Evolutionary conservation across 73 alveolate species (phyloP).

Genomic region (Blepharisma japonicum): DNA sequence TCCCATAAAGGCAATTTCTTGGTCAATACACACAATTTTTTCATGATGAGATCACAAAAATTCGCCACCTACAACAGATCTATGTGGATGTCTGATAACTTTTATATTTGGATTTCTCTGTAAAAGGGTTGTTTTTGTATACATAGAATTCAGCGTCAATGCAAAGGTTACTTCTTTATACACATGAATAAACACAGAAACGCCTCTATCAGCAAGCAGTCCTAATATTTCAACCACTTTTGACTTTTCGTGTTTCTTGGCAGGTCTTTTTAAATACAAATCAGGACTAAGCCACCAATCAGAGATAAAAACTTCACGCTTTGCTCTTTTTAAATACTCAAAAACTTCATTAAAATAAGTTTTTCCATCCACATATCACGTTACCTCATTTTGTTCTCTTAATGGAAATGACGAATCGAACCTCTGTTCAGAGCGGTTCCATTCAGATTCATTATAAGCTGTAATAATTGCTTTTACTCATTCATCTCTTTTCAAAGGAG

Average conservation of each 20-base stretch:
- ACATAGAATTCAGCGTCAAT: slow-evolving; percentile 63
- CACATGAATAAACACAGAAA: slow-evolving; percentile 65
- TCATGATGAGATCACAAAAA: slow-evolving; percentile 95
- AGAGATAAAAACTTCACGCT: slow-evolving; percentile 81
- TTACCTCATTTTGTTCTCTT: slow-evolving; percentile 35
- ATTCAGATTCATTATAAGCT: slow-evolving; percentile 47
- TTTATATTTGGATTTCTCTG: slow-evolving; percentile 74
- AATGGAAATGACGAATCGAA: slow-evolving; percentile 56
- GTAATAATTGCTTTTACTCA: slow-evolving; percentile 19
- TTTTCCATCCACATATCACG: slow-evolving; percentile 58
- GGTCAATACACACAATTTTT: slow-evolving; percentile 88
- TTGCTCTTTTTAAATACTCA: slow-evolving; percentile 57
- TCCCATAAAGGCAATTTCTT: slow-evolving; percentile 86
- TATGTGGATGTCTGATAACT: slow-evolving; percentile 84
- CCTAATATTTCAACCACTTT: background rate
- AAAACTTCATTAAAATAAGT: slow-evolving; percentile 42
- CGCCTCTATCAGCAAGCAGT: slow-evolving; percentile 83
- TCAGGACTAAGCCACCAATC: slow-evolving; percentile 99
- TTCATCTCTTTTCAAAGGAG: slow-evolving; percentile 26
- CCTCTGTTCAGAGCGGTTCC: slow-evolving; percentile 20
- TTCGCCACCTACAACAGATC: slow-evolving; percentile 45
- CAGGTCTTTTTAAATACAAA: slow-evolving; percentile 78
- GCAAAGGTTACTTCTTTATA: slow-evolving; percentile 79
- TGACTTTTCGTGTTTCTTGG: background rate
- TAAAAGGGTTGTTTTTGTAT: slow-evolving; percentile 65